Base-by-base conservation (phyloP, 768 basidiomycete genomes). In the Pseudohyphozyma bogoriensis region DNA sequence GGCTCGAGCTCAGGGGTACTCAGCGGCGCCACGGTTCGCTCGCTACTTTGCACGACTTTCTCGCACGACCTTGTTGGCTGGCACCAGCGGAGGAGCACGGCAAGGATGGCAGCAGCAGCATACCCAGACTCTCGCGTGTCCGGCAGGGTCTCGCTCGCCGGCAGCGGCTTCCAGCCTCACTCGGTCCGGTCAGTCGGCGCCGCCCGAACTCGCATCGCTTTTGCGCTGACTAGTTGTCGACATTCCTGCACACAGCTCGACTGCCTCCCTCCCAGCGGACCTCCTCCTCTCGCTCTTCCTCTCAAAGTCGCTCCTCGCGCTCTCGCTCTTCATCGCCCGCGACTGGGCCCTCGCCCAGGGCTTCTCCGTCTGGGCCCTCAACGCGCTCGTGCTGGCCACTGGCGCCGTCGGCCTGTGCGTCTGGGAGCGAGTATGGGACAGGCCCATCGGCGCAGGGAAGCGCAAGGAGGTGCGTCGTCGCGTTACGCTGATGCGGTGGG, bases 261-360 rank as follows among this genome's bases (percentile, higher is more conserved):
- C 44, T 1, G 51, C 50, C 28, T 56, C 65, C 4, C 56, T 72
- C 15, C 68, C 71, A 15, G 31, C 65, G 9, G 71, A 72, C 36
- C 65, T 70, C 13, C 51, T 72, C n/a, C 58, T 72, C 55, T 57
- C 57, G 16, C 54, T 67, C 50, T 45, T 69, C 20, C 61, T 68
- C 13, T 58, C 62, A 16, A 70, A 69, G 31, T 62, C 66, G n/a
- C 58, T 69, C 42, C 52, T 68, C 47, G 68, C 68, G 7, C 58
- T 70, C 29, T 33, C 68, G 8, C 55, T 68, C 29, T 63, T 65
- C 56, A 59, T 65, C 22, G 31, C 58, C 20, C 64, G 62, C 37
- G 64, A 68, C 46, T 72, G 71, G 71, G 46, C 70, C 20, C 29
- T 72, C 20, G 59, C 47, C 1, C 49, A 51, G 20, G 61, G 65